Conservation (phyloP, 2,329 filamentous ascomycete genomes). For the Colletotrichum orchidophilum region DNA sequence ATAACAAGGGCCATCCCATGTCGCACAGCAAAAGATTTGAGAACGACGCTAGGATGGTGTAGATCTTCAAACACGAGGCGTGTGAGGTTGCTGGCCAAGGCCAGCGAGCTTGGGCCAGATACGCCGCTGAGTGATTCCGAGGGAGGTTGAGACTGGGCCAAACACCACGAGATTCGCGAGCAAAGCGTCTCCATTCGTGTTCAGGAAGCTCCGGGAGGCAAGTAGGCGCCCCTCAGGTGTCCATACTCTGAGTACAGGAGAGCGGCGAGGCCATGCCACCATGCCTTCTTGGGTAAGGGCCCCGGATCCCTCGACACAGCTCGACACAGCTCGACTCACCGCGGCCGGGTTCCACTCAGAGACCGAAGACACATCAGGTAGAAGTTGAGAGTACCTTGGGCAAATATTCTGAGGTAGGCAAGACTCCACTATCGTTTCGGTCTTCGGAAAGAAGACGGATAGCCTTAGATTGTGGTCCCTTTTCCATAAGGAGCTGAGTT, state of each 20-base stretch:
- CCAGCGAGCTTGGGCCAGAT: conserved; percentile 21
- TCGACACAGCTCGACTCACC: conserved; percentile 4
- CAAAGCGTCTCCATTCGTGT: neutral
- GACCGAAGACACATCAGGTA: neutral
- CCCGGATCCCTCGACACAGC: conserved; percentile 6
- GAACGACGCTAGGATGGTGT: conserved; percentile 27
- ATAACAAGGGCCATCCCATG: conserved; percentile 19
- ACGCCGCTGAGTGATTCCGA: conserved; percentile 15
- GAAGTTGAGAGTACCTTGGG: neutral
- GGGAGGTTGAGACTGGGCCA: conserved; percentile 21
- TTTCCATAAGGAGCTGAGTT: neutral
- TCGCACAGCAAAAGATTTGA: conserved; percentile 3
- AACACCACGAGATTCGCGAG: conserved; percentile 11
- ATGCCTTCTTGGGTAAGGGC: conserved; percentile 1
- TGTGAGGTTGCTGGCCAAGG: conserved; percentile 23
- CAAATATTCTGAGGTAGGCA: neutral
- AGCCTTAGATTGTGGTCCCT: conserved; percentile 6
- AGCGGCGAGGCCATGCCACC: neutral
- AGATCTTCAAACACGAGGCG: conserved; percentile 31
- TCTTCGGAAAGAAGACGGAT: conserved; percentile 14
- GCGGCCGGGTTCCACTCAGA: conserved; percentile 9
- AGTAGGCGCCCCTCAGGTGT: conserved; percentile 12
- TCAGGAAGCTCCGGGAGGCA: conserved; percentile 9
- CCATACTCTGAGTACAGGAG: conserved; percentile 5
- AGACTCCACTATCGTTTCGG: conserved; percentile 14